A percentile compares a stretch with the other conserved stretches of the same genome.
These are phyloP conservation scores for Fraxinus dipetala DNA, from an alignment of 305 asterid genomes.

Conservation along the genomic window DNA sequence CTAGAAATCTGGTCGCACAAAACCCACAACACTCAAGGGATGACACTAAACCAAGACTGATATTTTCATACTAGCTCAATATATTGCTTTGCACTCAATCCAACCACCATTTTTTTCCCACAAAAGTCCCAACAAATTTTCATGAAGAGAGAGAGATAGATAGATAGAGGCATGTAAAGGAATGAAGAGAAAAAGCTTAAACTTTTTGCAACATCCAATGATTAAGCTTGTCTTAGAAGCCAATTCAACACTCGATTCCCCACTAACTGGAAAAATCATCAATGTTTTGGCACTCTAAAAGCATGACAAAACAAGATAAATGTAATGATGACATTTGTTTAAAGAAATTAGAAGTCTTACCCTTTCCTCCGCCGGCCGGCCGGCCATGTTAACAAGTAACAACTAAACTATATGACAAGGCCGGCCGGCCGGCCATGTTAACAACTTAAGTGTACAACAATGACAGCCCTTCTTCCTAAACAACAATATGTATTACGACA, in stretches of 20 bases:
- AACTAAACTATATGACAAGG: background rate
- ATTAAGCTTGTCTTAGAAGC: constrained; percentile 57
- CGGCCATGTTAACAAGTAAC: background rate
- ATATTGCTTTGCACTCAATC: constrained; percentile 38
- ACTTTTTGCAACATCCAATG: constrained; percentile 26
- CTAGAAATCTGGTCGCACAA: background rate
- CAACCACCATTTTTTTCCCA: constrained; percentile 25
- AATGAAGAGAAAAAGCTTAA: background rate
- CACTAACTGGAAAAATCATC: constrained; percentile 17
- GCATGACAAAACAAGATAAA: constrained; percentile 25
- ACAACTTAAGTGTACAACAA: background rate
- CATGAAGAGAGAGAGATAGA: background rate
- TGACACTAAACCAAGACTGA: constrained; percentile 16
- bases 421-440: constrained; percentile 12
- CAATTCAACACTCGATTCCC: constrained; percentile 26
- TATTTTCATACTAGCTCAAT: constrained; percentile 19
- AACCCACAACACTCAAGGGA: constrained; percentile 14
- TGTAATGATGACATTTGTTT: constrained; percentile 22
- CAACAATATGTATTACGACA: background rate
- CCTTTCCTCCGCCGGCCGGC: constrained; percentile 10
- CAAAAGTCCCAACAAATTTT: constrained; percentile 7
- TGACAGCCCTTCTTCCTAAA: background rate
- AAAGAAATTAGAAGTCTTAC: background rate
- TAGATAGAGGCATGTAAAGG: background rate
- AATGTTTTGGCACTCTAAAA: constrained; percentile 38